Evolutionary conservation across 208 protist species (phyloP).

Genomic region (Acanthamoeba quina): DNA sequence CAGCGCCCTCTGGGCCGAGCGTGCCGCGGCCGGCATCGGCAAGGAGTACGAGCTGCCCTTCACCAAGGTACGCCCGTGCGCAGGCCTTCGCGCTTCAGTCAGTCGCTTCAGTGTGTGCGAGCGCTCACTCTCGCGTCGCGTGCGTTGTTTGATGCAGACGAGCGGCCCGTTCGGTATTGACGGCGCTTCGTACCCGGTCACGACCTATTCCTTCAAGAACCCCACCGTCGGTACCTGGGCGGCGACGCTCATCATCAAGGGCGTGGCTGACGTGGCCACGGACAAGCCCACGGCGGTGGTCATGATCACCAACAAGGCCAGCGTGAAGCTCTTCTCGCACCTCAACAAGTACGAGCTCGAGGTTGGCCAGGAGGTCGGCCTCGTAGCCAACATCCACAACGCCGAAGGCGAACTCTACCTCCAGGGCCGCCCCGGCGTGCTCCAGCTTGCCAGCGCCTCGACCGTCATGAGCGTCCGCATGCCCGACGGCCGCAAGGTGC

Average conservation of each 20-base stretch:
- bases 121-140: not conserved
- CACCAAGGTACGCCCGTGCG: not conserved
- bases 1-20: not conserved
- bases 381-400: slow-evolving; percentile 57
- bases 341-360: slow-evolving; percentile 62
- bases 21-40: not conserved
- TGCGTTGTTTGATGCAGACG: slow-evolving; percentile 8
- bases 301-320: slow-evolving; percentile 48
- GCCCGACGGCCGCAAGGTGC: not conserved
- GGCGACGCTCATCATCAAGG: slow-evolving; percentile 16
- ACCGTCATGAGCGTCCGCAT: not conserved
- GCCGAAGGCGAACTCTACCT: not conserved
- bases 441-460: not conserved
- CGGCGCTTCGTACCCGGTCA: slow-evolving; percentile 28
- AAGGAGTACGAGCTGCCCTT: not conserved
- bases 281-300: not conserved
- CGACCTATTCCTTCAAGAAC: slow-evolving; percentile 41
- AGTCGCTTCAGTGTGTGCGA: not conserved
- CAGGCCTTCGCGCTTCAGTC: not conserved
- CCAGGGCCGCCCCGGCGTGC: not conserved
- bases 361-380: slow-evolving; percentile 51
- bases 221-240: slow-evolving; percentile 33
- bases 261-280: slow-evolving; percentile 9
- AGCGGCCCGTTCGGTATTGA: slow-evolving; percentile 49
- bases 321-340: slow-evolving; percentile 49